These are phyloP conservation scores for Gillenia trifoliata DNA, from an alignment of 306 rosid genomes.

Conservation along the genomic window DNA sequence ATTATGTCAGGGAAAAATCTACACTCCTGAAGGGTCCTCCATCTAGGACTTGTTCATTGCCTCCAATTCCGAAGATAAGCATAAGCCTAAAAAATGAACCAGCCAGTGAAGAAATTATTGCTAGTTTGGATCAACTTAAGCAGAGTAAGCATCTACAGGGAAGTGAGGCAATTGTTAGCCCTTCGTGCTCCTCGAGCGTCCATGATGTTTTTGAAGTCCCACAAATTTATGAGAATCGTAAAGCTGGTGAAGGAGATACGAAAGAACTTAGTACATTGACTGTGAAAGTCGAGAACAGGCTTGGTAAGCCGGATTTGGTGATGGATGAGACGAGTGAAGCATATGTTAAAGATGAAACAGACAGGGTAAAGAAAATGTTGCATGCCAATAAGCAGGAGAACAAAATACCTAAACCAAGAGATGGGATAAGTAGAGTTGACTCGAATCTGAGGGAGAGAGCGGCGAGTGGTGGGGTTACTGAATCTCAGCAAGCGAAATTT, in stretches of 20 bases:
- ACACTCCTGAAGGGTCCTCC: constrained; percentile 25
- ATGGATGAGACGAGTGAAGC: constrained; percentile 30
- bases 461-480: constrained; percentile 13
- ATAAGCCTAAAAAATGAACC: constrained; percentile 10
- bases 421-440: constrained; percentile 19
- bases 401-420: constrained; percentile 29
- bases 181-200: constrained; percentile 32
- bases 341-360: constrained; percentile 29
- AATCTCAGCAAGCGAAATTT: constrained; percentile 43
- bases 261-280: constrained; percentile 29
- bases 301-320: constrained; percentile 43
- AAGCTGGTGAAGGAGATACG: constrained; percentile 26
- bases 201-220: constrained; percentile 86
- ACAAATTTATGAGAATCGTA: constrained; percentile 28
- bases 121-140: constrained; percentile 20
- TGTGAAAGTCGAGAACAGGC: constrained; percentile 39
- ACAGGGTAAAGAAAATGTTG: constrained; percentile 38
- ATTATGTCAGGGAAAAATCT: constrained; percentile 31
- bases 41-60: constrained; percentile 41
- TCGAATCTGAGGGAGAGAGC: constrained; percentile 19
- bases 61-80: constrained; percentile 36
- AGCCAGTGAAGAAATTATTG: constrained; percentile 16
- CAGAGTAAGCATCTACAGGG: constrained; percentile 8
- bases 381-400: constrained; percentile 23
- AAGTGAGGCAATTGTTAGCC: constrained; percentile 19